Base-by-base conservation (phyloP, 768 basidiomycete species). In the Imleria badia region DNA sequence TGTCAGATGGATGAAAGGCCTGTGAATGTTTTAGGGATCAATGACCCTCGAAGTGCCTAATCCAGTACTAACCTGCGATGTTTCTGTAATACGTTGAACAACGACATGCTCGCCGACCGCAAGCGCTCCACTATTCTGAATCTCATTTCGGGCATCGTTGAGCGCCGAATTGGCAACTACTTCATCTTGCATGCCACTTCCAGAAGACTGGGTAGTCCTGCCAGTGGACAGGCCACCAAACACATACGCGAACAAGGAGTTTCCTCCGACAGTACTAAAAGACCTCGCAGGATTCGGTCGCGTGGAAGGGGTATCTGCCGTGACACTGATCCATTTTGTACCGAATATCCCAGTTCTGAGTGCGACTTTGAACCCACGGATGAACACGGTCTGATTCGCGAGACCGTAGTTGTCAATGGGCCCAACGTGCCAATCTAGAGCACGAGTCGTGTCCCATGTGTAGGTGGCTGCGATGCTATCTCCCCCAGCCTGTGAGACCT, bases 321-420 rank as follows among this genome's bases (percentile, higher is more conserved):
- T 38, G 39, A 56, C 52, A 1, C 23, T 30, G 31, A 51, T 40
- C 34, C 55, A 4, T 33, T 5, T 67, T 2, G 42, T 22, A 40
- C 51, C 42, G 0, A 51, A 44, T 3, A 46, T 15, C 0, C 52
- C 45, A 0, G 40, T 44, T 1, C 54, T 44, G 4, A 50, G 19
- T 6, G 52, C 45, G 13, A 64, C 45, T 39, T 63, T 63, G 45
- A 62, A 63, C 12, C 66, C 66, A 4, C 55, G 55, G 14, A 67
- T 58, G 38, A 66, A 67, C n/a, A 66, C 54, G 3, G 54, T 36
- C 35, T 69, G 63, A 38, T 68, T 65, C 13, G 50, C 39, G 6
- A 43, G 6, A 4, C 26, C 53, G 13, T 33, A 19, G 3, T 43
- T 20, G 3, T 39, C n/a, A 1, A 22, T 1, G 11, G 48, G 60